Base-by-base conservation (phyloP, 441 rosid genomes). In the Populus hybrid region DNA sequence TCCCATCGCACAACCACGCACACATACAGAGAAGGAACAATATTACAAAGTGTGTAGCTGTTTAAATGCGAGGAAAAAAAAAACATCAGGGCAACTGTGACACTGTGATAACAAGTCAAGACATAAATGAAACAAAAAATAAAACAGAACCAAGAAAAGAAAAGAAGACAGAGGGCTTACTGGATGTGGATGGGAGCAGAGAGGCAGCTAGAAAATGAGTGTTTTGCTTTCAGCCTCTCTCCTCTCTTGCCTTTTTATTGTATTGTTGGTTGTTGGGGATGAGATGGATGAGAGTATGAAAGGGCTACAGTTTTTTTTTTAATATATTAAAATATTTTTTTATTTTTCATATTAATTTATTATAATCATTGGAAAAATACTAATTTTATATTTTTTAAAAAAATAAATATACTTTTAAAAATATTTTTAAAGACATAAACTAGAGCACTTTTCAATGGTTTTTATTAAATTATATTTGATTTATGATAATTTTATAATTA, bases 1-100 rank as follows among this genome's bases (percentile, higher is more conserved):
- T 68, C 90, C 98, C 96, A 95, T 93, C 85, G 85, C 87, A 74
- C 67, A 75, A 67, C 61, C 69, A 63, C 77, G 65, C 61, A 18
- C 61, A 50, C 14, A 50, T 5, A 18, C 61, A 54, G 61, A 18
- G 6, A 54, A 54, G n/a, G 21, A 70, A 18, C 72, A 21, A 63
- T 54, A 75, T 64, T 36, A 36, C 46, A 23, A n/a, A 28, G 35
- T 34, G 46, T 66, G 42, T 2, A 35, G 30, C 81, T 67, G 80
- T 57, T 70, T 6, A 24, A 50, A 32, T 8, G 8, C 24, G 74
- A 1, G 26, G 0, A 11, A n/a, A 11, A n/a, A 23, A 23, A 35
- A 68, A 69, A 32, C n/a, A 63, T 10, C 12, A 36, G 11, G 20
- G 34, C 16, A 50, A 5, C 57, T 50, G 18, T 50, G 6, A 50